These are phyloP conservation scores for Sporisorium reilianum DNA, from an alignment of 1,284 basidiomycete genomes.

Conservation along the genomic window DNA sequence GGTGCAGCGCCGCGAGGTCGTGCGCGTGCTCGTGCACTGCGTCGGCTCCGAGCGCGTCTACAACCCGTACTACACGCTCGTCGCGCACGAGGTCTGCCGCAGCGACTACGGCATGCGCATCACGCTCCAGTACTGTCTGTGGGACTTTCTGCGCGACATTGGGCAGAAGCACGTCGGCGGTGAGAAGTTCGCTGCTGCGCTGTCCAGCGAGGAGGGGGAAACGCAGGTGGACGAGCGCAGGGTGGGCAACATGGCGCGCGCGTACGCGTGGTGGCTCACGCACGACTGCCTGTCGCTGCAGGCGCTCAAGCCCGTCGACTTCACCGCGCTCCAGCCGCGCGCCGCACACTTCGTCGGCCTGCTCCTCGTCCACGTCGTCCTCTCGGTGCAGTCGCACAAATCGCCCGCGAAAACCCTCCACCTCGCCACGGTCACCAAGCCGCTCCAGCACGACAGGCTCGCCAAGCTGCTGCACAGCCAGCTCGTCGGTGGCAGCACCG, in stretches of 20 bases:
- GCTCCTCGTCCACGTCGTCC: constrained; percentile 53
- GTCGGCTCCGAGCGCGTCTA: constrained; percentile 77
- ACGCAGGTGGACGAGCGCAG: constrained; percentile 62
- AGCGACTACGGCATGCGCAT: constrained; percentile 79
- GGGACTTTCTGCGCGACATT: constrained; percentile 94
- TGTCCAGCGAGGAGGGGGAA: constrained; percentile 33
- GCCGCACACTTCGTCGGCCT: constrained; percentile 54
- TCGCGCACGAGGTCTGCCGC: constrained; percentile 72
- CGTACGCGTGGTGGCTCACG: constrained; percentile 86
- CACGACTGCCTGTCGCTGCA: constrained; percentile 80
- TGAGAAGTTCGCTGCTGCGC: constrained; percentile 76
- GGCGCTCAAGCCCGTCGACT: constrained; percentile 72
- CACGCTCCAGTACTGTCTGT: constrained; percentile 93
- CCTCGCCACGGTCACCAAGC: constrained; percentile 18
- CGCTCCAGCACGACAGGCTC: constrained; percentile 15
- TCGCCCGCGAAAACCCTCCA: constrained; percentile 45
- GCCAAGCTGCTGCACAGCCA: constrained; percentile 36
- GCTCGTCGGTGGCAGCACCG: constrained; percentile 44
- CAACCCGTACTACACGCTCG: constrained; percentile 95
- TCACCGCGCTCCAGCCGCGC: constrained; percentile 42
- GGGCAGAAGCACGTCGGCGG: constrained; percentile 87
- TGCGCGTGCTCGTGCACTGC: constrained; percentile 92
- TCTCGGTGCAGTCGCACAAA: constrained; percentile 48
- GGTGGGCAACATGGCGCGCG: constrained; percentile 79
- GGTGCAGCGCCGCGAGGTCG: constrained; percentile 91